These are phyloP conservation scores for Fusarium devonianum DNA, from an alignment of 2,329 filamentous ascomycete species.

Conservation along the genomic window DNA sequence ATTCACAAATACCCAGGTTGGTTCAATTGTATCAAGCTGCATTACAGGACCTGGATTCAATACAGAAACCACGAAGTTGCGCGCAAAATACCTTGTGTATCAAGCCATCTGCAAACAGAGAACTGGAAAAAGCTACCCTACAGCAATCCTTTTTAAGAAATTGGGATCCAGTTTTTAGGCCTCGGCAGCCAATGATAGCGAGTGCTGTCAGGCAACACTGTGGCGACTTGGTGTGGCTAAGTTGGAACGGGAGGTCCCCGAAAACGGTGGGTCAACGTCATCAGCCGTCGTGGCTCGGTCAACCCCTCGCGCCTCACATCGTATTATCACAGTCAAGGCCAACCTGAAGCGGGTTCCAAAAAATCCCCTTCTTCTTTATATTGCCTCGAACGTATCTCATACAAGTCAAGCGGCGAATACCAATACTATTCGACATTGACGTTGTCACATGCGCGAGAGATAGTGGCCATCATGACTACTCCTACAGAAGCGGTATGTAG, in stretches of 20 bases:
- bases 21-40: no score
- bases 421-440: constrained; percentile 1
- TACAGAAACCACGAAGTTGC: neutral
- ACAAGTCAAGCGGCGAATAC: constrained; percentile 13
- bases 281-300: constrained; percentile 44
- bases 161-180: neutral
- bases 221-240: constrained; percentile 41
- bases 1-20: no score
- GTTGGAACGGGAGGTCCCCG: constrained; percentile 7
- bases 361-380: no score
- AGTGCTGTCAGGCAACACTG: constrained; percentile 17
- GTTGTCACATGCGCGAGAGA: constrained; percentile 8
- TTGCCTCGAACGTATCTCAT: constrained; percentile 9
- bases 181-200: constrained; percentile 19
- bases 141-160: neutral
- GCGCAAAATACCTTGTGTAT: neutral
- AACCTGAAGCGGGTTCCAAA: constrained; percentile 43
- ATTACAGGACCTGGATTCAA: neutral
- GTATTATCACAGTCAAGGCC: constrained; percentile 40
- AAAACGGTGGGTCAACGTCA: constrained; percentile 50
- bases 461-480: constrained; percentile 50
- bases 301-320: constrained; percentile 44
- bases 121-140: constrained; percentile 24
- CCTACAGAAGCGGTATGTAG: constrained; percentile 54
- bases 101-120: constrained; percentile 1